phyloP scores from a whole-genome alignment of 768 basidiomycete species.

The Leucosporidium yakuticum region DNA sequence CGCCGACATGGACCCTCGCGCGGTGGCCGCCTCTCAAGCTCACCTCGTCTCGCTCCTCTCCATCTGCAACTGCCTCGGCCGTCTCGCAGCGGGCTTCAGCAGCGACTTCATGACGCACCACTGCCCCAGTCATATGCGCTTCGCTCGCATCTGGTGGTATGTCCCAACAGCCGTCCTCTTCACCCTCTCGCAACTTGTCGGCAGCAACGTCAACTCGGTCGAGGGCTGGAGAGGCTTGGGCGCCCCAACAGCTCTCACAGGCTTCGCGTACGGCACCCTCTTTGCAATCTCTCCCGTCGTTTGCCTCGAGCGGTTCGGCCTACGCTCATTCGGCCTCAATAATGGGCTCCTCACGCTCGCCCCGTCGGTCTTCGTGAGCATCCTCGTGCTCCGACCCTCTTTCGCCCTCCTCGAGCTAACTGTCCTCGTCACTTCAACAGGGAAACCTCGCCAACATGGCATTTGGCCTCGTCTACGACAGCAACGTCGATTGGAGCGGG shows the following conservation, averaged over 20 bases:
- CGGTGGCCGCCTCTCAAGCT: slow-evolving; percentile 13
- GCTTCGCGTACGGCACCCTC: slow-evolving; percentile 22
- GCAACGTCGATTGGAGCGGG: slow-evolving; percentile 4
- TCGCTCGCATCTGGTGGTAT: slow-evolving; percentile 29
- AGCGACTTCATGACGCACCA: slow-evolving; percentile 21
- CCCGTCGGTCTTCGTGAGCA: slow-evolving; percentile 10
- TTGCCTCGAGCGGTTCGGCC: slow-evolving; percentile 26
- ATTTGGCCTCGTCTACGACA: slow-evolving; percentile 21
- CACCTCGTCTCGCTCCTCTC: slow-evolving; percentile 30
- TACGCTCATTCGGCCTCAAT: slow-evolving; percentile 8
- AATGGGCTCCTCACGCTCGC: slow-evolving; percentile 9
- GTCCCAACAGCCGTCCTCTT: slow-evolving; percentile 13
- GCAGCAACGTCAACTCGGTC: neutral
- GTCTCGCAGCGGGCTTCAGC: slow-evolving; percentile 15
- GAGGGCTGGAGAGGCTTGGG: slow-evolving; percentile 1
- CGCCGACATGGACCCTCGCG: neutral
- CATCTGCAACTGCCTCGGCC: slow-evolving; percentile 27
- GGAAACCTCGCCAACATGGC: neutral
- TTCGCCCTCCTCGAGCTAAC: neutral
- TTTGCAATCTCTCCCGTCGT: slow-evolving; percentile 21
- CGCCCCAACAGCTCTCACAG: slow-evolving; percentile 6
- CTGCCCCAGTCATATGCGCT: neutral
- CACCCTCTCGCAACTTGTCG: slow-evolving; percentile 20
- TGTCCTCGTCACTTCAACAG: neutral
- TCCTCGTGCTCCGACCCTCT: no score